Evolutionary conservation across 148 eudicot genomes (phyloP).

Genomic region (Camellia japonica): DNA sequence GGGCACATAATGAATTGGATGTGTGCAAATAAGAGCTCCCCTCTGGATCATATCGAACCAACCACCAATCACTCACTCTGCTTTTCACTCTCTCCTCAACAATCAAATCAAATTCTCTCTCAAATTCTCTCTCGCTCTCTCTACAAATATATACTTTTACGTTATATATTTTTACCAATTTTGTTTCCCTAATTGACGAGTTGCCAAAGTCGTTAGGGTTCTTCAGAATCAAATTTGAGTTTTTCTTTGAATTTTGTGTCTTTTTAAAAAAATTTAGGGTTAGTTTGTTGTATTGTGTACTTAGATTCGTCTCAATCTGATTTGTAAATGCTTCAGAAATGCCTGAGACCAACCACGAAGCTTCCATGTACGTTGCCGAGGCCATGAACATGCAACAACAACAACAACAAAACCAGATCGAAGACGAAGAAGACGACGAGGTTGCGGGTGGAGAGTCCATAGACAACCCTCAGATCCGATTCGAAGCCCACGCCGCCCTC

Average conservation of each 20-base stretch:
- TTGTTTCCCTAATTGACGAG: no score
- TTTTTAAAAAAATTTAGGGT: background rate
- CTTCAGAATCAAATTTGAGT: no score
- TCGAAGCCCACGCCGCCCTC: slow-evolving; percentile 21
- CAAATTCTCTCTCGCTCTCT: background rate
- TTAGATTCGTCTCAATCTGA: slow-evolving; percentile 1
- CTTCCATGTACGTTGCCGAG: slow-evolving; percentile 13
- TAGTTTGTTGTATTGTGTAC: background rate
- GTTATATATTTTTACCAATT: no score
- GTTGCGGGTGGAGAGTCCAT: slow-evolving; percentile 44
- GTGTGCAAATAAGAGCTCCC: no score
- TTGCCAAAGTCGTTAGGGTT: no score
- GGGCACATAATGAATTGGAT: no score
- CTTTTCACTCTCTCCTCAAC: background rate
- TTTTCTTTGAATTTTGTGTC: background rate
- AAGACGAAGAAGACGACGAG: slow-evolving; percentile 36
- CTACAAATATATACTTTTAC: background rate
- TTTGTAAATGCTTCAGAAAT: slow-evolving; percentile 10
- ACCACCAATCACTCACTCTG: background rate
- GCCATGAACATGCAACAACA: slow-evolving; percentile 23
- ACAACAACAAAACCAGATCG: slow-evolving; percentile 20
- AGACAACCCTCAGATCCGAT: slow-evolving; percentile 42
- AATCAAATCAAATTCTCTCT: background rate
- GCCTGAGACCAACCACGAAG: slow-evolving; percentile 11
- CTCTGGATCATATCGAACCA: background rate